phyloP scores from a whole-genome alignment of 2,329 filamentous ascomycete species.

The Madurella fahalii region DNA sequence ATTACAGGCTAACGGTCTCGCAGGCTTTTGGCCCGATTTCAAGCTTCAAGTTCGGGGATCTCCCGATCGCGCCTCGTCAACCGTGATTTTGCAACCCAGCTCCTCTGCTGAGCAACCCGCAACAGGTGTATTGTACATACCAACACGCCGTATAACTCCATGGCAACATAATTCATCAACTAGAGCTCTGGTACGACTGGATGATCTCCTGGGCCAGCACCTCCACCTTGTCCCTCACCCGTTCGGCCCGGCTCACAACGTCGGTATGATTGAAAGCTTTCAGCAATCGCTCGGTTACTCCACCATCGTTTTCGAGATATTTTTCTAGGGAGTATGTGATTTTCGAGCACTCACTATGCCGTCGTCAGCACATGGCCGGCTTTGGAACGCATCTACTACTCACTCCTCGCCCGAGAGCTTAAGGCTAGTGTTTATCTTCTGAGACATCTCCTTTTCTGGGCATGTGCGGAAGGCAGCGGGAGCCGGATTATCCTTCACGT shows the following conservation, averaged over 20 bases:
- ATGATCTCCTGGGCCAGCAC: constrained; percentile 7
- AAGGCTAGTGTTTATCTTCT: background rate
- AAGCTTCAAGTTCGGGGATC: constrained; percentile 6
- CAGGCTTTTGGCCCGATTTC: constrained; percentile 21
- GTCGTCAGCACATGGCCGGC: background rate
- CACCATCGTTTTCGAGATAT: constrained; percentile 16
- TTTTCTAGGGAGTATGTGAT: constrained; percentile 14
- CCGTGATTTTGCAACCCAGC: background rate
- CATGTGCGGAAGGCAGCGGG: background rate
- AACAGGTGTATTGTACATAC: background rate
- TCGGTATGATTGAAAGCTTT: background rate
- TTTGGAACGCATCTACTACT: background rate
- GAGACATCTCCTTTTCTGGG: constrained; percentile 2
- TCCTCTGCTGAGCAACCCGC: too few species aligned
- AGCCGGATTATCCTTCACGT: too few species aligned
- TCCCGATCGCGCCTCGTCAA: background rate
- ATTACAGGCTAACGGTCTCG: background rate
- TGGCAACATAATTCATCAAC: background rate
- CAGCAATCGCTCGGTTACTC: constrained; percentile 20
- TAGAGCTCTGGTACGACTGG: background rate
- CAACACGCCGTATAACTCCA: background rate
- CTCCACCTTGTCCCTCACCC: constrained; percentile 9
- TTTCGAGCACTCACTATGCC: background rate
- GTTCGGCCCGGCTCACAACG: constrained; percentile 8
- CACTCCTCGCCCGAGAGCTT: constrained; percentile 20